Evolutionary conservation across 1,284 basidiomycete genomes (phyloP).

Genomic region (Pseudozyma sp.): DNA sequence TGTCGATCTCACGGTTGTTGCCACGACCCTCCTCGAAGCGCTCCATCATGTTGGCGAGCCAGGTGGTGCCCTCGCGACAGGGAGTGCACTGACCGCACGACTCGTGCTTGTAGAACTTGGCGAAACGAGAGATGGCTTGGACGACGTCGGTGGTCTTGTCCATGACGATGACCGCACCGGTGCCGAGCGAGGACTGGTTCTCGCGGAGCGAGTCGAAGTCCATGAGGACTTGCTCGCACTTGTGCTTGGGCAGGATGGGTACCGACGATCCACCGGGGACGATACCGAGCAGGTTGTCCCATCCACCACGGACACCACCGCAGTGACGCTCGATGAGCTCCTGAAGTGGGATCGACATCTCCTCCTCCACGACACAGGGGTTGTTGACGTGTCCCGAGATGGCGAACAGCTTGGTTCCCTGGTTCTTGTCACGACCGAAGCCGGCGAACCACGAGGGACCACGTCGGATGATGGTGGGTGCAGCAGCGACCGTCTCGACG

Average conservation of each 20-base stretch:
- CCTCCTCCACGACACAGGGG: conserved; percentile 97
- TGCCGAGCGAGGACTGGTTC: conserved; percentile 91
- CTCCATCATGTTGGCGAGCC: conserved; percentile 68
- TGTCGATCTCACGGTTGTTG: conserved; percentile 93
- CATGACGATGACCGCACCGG: conserved; percentile 98
- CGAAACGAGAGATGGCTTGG: conserved; percentile 88
- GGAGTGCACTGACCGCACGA: conserved; percentile 98
- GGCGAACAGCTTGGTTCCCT: conserved; percentile 94
- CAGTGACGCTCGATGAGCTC: conserved; percentile 97
- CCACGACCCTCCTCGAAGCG: conserved; percentile 84
- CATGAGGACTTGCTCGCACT: conserved; percentile 74
- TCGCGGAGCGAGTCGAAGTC: conserved; percentile 98
- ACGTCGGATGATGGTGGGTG: conserved; percentile 93
- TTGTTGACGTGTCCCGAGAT: conserved; percentile 98
- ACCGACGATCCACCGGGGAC: conserved; percentile 95
- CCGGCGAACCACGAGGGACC: conserved; percentile 91
- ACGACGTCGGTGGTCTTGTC: conserved; percentile 92
- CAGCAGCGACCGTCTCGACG: conserved; percentile 97
- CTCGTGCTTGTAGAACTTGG: conserved; percentile 83
- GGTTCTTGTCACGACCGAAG: conserved; percentile 92
- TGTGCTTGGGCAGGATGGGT: conserved; percentile 84
- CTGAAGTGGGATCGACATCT: conserved; percentile 96
- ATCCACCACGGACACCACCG: conserved; percentile 91
- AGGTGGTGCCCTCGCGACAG: conserved; percentile 82
- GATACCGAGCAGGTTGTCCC: conserved; percentile 95